Conservation (phyloP, 331 rosid genomes). For the Malus hybrid region DNA sequence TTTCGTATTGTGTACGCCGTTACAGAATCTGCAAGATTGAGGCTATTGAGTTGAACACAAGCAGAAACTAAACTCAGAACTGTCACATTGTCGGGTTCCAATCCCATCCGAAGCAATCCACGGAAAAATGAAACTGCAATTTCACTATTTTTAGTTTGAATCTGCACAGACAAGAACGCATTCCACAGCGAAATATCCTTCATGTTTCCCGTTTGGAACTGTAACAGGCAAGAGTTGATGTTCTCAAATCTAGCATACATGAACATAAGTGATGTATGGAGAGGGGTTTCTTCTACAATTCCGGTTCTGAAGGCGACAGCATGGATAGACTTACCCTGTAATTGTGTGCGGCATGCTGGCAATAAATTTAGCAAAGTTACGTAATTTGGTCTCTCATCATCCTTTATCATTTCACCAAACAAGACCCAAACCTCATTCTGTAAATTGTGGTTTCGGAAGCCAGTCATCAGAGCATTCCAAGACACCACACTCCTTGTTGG, state of each 20-base stretch:
- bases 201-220: slow-evolving; percentile 14
- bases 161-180: slow-evolving; percentile 16
- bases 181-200: slow-evolving; percentile 31
- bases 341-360: slow-evolving; percentile 20
- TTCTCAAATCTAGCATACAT: slow-evolving; percentile 29
- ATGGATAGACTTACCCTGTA: slow-evolving; percentile 34
- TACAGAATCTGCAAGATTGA: slow-evolving; percentile 1
- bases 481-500: slow-evolving; percentile 24
- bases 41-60: slow-evolving; percentile 17
- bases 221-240: neutral
- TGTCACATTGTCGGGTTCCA: slow-evolving; percentile 26
- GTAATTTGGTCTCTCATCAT: slow-evolving; percentile 15
- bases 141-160: slow-evolving; percentile 8
- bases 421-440: slow-evolving; percentile 4
- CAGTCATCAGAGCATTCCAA: slow-evolving; percentile 32
- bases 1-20: slow-evolving; percentile 8
- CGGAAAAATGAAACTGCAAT: slow-evolving; percentile 8
- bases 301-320: slow-evolving; percentile 14
- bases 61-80: slow-evolving; percentile 21
- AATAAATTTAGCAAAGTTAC: slow-evolving; percentile 23
- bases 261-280: slow-evolving; percentile 24
- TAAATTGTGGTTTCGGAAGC: slow-evolving; percentile 18
- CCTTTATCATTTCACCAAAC: slow-evolving; percentile 15
- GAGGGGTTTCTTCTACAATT: slow-evolving; percentile 5
- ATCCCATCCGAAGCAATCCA: slow-evolving; percentile 16